Percentiles rank a stretch among this genome's conserved stretches.
Conservation (phyloP, 441 rosid species). For the Omphalea diandra region DNA sequence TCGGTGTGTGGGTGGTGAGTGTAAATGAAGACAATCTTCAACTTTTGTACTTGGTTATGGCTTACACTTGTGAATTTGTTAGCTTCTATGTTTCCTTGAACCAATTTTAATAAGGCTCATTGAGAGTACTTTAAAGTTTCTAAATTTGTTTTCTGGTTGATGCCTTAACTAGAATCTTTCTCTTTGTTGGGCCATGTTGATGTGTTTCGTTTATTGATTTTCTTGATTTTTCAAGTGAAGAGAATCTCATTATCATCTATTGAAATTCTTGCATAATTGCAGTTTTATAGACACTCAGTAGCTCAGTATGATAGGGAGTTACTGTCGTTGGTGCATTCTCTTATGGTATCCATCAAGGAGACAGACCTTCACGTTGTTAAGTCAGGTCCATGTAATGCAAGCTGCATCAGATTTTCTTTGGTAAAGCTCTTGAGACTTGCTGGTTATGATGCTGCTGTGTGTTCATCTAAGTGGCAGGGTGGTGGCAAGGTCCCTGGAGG, state of each 20-base stretch:
- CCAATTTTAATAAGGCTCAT: neutral
- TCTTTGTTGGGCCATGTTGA: neutral
- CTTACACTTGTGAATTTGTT: too few relatives aligned
- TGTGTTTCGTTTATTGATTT: neutral
- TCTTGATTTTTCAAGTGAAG: neutral
- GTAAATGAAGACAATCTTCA: too few relatives aligned
- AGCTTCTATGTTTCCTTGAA: neutral
- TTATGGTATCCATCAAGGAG: constrained; percentile 54
- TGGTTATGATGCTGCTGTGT: constrained; percentile 86
- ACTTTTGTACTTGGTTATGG: too few relatives aligned
- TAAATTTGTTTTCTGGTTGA: too few relatives aligned
- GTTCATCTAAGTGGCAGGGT: constrained; percentile 81
- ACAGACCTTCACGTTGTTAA: constrained; percentile 52
- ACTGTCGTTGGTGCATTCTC: constrained; percentile 53
- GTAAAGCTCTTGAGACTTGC: constrained; percentile 75
- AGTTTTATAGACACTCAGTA: constrained; percentile 56
- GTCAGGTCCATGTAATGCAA: constrained; percentile 68
- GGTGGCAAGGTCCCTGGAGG: constrained; percentile 91
- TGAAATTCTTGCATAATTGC: constrained; percentile 26
- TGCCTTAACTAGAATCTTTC: neutral
- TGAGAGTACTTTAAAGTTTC: too few relatives aligned
- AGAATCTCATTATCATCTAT: neutral
- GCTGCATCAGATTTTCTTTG: constrained; percentile 74
- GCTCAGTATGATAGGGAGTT: constrained; percentile 60
- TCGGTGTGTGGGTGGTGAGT: too few relatives aligned